A percentile compares a stretch with the other conserved stretches of the same genome.
These are phyloP conservation scores for Penium margaritaceum DNA, from an alignment of 139 green algal species.

Conservation along the genomic window DNA sequence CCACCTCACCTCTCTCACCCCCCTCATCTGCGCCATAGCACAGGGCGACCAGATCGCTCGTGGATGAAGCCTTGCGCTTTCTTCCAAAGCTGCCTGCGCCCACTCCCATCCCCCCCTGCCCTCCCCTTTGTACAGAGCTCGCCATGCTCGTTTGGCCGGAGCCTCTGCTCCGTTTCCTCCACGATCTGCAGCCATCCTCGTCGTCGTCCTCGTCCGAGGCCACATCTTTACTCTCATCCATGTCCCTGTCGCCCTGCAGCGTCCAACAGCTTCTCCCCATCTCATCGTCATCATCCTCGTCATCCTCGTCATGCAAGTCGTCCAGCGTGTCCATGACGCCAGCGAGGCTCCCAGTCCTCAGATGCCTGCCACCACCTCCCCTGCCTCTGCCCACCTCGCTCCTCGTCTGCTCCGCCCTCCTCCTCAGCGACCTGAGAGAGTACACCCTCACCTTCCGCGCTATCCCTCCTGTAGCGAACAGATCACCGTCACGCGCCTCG, in stretches of 20 bases:
- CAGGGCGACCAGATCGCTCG: background rate
- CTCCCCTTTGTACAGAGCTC: background rate
- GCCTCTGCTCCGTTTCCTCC: constrained; percentile 6
- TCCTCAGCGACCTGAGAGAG: background rate
- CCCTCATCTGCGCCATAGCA: constrained; percentile 12
- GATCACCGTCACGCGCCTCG: constrained; percentile 10
- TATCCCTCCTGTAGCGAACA: constrained; percentile 34
- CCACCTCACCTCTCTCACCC: constrained; percentile 15
- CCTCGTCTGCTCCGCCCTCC: background rate
- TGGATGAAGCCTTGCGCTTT: constrained; percentile 2
- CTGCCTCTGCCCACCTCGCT: constrained; percentile 2
- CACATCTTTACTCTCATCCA: constrained; percentile 5
- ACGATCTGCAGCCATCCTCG: background rate
- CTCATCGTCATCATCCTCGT: background rate
- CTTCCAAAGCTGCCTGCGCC: background rate
- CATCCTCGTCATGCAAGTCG: background rate
- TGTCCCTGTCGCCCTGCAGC: background rate
- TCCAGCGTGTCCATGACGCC: background rate
- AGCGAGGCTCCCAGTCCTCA: no score
- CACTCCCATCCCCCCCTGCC: background rate
- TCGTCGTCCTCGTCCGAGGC: constrained; percentile 17
- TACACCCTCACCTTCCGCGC: constrained; percentile 39
- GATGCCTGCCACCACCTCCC: background rate
- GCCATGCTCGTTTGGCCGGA: constrained; percentile 2
- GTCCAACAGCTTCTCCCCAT: no score